Base-by-base conservation (phyloP, 805 yeast genomes). In the Pichia nakasei region DNA sequence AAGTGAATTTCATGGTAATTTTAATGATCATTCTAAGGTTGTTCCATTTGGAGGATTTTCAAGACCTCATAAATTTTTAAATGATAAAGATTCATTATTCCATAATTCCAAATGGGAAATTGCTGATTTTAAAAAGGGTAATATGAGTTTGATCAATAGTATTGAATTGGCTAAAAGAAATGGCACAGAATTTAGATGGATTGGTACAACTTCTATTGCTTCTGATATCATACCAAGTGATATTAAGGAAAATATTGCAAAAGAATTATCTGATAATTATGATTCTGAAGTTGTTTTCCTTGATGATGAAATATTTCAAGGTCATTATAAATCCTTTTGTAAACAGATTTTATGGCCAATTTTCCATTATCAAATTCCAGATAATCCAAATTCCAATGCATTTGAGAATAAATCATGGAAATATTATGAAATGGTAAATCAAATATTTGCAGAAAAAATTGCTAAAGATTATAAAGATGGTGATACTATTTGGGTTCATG, bases 291-390 rank as follows among this genome's bases (percentile, higher is more conserved):
- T 87, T 0, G 85, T 88, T 2, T 78, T 76, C 47, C 80, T 91
- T 3, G 76, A 76, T 51, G 97, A 93, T 61, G 64, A 76, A 26
- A 79, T 87, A 1, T 86, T 87, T 54, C 84, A 83, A 56, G 97
- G 97, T 19, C 96, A 89, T 58, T 93, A 93, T 62, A 79, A 78
- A 46, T 85, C 86, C 42, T 93, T 84, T 61, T 91, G 97, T 62
- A 93, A 93, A 63, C 94, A 89, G 56, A 85, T 93, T 34, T 67
- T 93, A 48, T 93, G 97, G 97, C 98, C 98, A 27, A 86, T 96
- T 2, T 72, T 93, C 50, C 81, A 77, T 53, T 93, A 93, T 59
- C 96, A 91, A 61, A 85, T 91, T 33, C 97, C 97, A 0, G 97
- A 93, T 61, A 82, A 89, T 57, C 94, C 96, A 41, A 85, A 84